These are phyloP conservation scores for Puccinia novopanici DNA, from an alignment of 1,284 basidiomycete species.

Conservation along the genomic window DNA sequence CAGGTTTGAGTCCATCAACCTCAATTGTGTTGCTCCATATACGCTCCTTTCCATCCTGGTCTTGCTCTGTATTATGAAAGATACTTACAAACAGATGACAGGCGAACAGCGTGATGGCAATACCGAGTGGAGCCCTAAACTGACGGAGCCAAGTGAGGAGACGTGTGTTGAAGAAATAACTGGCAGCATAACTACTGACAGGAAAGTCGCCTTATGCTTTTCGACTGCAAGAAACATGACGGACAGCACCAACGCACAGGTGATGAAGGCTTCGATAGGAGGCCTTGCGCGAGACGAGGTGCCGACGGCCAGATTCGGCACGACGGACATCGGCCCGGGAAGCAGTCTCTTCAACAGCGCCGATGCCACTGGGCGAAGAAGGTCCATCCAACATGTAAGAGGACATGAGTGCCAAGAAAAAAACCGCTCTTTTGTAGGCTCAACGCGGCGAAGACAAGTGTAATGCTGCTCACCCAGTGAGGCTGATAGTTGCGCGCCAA, in stretches of 20 bases:
- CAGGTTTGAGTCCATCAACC: background rate
- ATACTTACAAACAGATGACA: constrained; percentile 33
- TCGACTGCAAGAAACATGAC: constrained; percentile 43
- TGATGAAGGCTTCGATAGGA: constrained; percentile 40
- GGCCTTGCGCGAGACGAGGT: constrained; percentile 14
- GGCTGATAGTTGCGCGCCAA: constrained; percentile 48
- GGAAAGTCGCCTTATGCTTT: constrained; percentile 41
- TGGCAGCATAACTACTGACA: background rate
- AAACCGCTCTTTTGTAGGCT: too few species aligned
- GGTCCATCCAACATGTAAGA: background rate
- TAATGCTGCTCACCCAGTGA: constrained; percentile 27
- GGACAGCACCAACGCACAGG: constrained; percentile 36
- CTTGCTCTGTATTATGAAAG: background rate
- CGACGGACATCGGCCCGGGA: constrained; percentile 33
- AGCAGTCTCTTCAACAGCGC: constrained; percentile 16
- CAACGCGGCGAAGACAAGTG: background rate
- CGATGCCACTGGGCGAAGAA: constrained; percentile 18
- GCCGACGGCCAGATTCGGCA: constrained; percentile 27
- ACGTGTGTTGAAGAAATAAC: background rate
- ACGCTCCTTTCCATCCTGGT: background rate
- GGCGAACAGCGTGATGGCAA: constrained; percentile 34
- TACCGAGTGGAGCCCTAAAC: constrained; percentile 32
- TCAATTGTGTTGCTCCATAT: background rate
- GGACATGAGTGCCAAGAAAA: background rate
- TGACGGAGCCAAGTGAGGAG: background rate